Evolutionary conservation across 345 rosid genomes (phyloP).

Genomic region (Gossypium rotundifolium): DNA sequence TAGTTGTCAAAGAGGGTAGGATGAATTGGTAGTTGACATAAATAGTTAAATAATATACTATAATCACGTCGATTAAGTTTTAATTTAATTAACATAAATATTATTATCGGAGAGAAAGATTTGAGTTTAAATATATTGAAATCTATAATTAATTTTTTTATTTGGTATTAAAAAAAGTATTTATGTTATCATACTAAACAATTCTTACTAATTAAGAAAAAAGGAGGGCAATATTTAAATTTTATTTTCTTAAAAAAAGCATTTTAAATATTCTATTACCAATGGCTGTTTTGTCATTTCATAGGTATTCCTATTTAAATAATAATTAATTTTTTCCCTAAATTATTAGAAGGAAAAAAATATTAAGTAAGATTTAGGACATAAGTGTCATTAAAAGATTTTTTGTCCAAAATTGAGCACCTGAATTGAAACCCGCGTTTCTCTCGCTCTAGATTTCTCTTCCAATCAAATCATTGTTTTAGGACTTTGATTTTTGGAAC

Average conservation of each 20-base stretch:
- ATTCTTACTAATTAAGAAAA: background rate
- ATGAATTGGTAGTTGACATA: background rate
- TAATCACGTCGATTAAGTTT: no score
- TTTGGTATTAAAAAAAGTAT: no score
- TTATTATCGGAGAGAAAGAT: rapidly evolving
- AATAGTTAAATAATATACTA: no score
- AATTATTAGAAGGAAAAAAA: background rate
- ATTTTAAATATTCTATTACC: background rate
- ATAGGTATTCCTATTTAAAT: background rate
- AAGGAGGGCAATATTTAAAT: background rate
- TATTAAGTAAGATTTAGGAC: background rate
- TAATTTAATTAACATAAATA: no score
- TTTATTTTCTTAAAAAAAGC: background rate
- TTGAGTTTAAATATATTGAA: rapidly evolving
- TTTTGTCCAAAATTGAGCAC: background rate
- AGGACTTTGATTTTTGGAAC: background rate
- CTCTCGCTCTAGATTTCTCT: slow-evolving; percentile 13
- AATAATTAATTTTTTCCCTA: no score
- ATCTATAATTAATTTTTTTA: rapidly evolving
- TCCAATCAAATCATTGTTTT: slow-evolving; percentile 13
- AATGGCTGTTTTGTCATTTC: background rate
- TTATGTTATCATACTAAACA: background rate
- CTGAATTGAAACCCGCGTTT: slow-evolving; percentile 11
- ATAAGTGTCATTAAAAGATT: background rate
- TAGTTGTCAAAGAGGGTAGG: background rate